Evolutionary conservation across 768 basidiomycete species (phyloP), one percentile per base, ranked within the genome.

Genomic region (Macrolepiota fuliginosa): DNA sequence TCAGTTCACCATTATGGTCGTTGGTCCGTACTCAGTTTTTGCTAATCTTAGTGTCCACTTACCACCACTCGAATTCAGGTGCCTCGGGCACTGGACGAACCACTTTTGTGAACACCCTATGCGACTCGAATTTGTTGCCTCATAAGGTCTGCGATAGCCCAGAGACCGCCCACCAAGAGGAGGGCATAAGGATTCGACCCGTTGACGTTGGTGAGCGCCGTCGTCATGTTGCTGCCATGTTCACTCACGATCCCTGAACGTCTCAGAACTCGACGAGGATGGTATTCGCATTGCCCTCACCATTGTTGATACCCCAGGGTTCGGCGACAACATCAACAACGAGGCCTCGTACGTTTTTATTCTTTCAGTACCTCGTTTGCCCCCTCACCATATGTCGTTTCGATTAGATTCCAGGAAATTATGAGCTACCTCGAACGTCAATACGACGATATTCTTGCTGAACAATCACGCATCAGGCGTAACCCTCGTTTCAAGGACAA

Each of bases 401-500:
- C 56, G 24, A 25, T 39, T 71, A 94, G 92, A 46, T 96, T 94
- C 80, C 87, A 89, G 69, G 92, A 94, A 73, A 95, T 96, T 63
- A 83, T 91, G 62, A 86, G 82, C 64, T 89, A 94, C 74, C 82
- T 96, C 62, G 93, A 96, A 76, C 85, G 92, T 45, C 92, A 95
- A 81, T 95, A 94, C 79, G 93, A 95, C 68, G 92, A 95, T 69
- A 92, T 94, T 67, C 82, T 96, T 56, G 91, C 92, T 22, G 81
- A 83, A 64, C 93, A 95, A 78, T 92, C 90, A 36, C 82, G 94
- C 65, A 96, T 95, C 76, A 94, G 90, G 81, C 91, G 94, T 78
- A 94, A 94, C 75, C 92, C 93, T 24, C 84, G 91, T 61, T 95
- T 94, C 83, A 85, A 86, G 65, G 94, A 96, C 75, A 94, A 91